These are phyloP conservation scores for Excoecaria agallocha DNA, from an alignment of 345 rosid genomes.

Conservation along the genomic window DNA sequence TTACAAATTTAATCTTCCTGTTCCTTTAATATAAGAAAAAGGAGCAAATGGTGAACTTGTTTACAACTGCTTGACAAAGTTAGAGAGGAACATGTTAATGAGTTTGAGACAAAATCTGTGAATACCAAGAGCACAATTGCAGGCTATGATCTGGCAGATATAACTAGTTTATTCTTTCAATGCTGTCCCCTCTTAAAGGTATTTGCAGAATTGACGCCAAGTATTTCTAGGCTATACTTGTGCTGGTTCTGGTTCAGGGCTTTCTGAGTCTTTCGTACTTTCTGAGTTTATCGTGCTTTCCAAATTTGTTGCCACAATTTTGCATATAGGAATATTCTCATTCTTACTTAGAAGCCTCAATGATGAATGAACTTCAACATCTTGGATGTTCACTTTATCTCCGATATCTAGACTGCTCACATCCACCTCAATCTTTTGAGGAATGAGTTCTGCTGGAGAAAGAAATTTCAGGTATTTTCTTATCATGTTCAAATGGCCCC, in stretches of 20 bases:
- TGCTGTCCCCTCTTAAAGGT: background rate
- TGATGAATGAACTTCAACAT: conserved; percentile 62
- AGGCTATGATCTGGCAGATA: background rate
- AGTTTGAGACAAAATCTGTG: conserved; percentile 1
- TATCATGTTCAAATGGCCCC: conserved; percentile 55
- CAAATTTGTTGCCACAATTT: conserved; percentile 48
- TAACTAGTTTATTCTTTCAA: conserved; percentile 16
- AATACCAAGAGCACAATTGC: background rate
- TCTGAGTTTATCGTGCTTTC: conserved; percentile 23
- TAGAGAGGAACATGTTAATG: conserved; percentile 7
- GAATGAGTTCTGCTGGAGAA: conserved; percentile 74
- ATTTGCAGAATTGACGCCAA: background rate
- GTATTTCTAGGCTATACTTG: background rate
- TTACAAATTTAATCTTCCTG: conserved; percentile 3
- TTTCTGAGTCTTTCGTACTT: conserved; percentile 22
- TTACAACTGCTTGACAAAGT: background rate
- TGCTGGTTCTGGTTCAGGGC: conserved; percentile 27
- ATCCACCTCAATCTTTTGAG: conserved; percentile 79
- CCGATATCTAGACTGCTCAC: conserved; percentile 76
- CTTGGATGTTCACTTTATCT: conserved; percentile 56
- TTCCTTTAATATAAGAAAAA: background rate
- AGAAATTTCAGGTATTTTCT: conserved; percentile 50
- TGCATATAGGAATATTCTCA: conserved; percentile 69
- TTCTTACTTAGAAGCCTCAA: conserved; percentile 76
- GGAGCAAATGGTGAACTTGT: background rate